Base-by-base conservation (phyloP, 1,284 basidiomycete genomes). In the Rhodotorula sp. region DNA sequence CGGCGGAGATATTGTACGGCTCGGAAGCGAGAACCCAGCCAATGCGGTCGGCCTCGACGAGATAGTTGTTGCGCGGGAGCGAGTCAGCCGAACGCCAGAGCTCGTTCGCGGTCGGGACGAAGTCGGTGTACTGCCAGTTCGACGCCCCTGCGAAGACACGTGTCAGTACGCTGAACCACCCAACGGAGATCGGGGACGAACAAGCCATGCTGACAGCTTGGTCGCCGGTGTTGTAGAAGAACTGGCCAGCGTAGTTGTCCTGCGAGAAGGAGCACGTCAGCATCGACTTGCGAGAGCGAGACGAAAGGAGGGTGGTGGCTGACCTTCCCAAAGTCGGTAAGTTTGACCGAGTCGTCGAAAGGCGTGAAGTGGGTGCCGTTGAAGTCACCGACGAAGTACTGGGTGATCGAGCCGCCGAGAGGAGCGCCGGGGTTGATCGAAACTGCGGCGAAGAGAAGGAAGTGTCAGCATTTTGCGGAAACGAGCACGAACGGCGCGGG, bases 61-160 rank as follows among this genome's bases (percentile, higher is more conserved):
- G 63, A 16, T 55, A 65, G 59, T 65, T 51, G 5, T 47, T 44
- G 55, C 67, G 67, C 20, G 67, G 67, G 6, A 62, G 24, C 9
- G 50, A 52, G 58, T 62, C 57, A 37, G 63, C 55, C 31, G 62
- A 64, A 24, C 67, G 47, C 63, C 63, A 69, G 11, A 48, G 55
- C 34, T 64, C 47, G 3, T 44, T 48, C 8, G 47, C 59, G 7
- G 67, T 69, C 40, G 67, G 67, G n/a, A 62, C 62, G 13, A 34
- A 18, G 30, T 69, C 59, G 1, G 57, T 53, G 57, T 63, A 63
- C 57, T 59, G 53, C 66, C 66, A 62, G 44, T 65, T 44, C 11
- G 44, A 51, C 9, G 61, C 44, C 61, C 40, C 52, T 55, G 53
- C 18, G 11, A 24, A 22, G 0, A 4, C 20, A 31, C 5, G 26